Evolutionary conservation across 2,329 filamentous ascomycete genomes (phyloP).

Genomic region (Trichocomaceae sp.): DNA sequence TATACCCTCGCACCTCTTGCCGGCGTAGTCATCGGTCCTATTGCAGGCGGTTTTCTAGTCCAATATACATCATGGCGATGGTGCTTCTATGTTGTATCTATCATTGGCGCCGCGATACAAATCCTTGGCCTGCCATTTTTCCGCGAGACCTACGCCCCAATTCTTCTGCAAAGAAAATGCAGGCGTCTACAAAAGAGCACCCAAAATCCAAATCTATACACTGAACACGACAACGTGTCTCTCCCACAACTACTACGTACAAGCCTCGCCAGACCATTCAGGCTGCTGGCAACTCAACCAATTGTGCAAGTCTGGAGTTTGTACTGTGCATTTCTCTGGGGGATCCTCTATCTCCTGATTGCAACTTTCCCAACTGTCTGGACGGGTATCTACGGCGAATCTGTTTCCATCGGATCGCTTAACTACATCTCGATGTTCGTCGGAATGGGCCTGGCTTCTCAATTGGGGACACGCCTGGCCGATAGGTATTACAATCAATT

Average conservation of each 20-base stretch:
- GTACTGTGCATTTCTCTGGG: conserved; percentile 44
- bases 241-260: background rate
- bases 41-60: conserved; percentile 33
- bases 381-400: conserved; percentile 41
- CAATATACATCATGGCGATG: conserved; percentile 38
- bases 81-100: conserved; percentile 36
- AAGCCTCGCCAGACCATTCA: conserved; percentile 40
- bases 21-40: conserved; percentile 19
- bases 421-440: conserved; percentile 46
- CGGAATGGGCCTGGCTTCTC: conserved; percentile 33
- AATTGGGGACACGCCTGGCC: conserved; percentile 28
- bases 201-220: conserved; percentile 26
- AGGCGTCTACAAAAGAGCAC: conserved; percentile 29
- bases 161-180: conserved; percentile 32
- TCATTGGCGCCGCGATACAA: conserved; percentile 14
- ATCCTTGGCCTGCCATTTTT: conserved; percentile 28
- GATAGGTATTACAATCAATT: conserved; percentile 28
- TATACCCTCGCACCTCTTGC: background rate
- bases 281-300: conserved; percentile 50
- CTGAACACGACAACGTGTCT: conserved; percentile 23
- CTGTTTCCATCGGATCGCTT: conserved; percentile 42
- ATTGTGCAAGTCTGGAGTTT: conserved; percentile 46
- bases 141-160: conserved; percentile 37
- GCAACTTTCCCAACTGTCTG: conserved; percentile 49
- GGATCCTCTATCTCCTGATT: conserved; percentile 43